phyloP scores from a whole-genome alignment of 345 rosid genomes.

The Erucastrum elatum region DNA sequence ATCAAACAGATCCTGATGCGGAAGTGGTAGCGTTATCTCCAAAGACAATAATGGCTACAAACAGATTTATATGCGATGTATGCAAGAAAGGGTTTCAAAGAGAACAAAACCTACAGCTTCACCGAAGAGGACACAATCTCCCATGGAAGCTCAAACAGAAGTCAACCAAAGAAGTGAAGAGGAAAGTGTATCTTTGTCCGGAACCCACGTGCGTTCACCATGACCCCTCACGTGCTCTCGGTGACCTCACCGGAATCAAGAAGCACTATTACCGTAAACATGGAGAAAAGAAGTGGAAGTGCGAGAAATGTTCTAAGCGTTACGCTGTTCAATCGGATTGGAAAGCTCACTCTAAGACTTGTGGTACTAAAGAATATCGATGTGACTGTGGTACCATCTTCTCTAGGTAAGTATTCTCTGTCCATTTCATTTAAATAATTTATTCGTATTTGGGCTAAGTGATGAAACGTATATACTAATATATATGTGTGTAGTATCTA shows the following conservation, averaged over 20 bases:
- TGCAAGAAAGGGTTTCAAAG: slow-evolving; percentile 91
- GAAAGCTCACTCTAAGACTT: slow-evolving; percentile 89
- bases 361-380: slow-evolving; percentile 81
- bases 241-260: slow-evolving; percentile 83
- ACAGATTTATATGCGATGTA: slow-evolving; percentile 85
- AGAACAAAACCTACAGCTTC: slow-evolving; percentile 83
- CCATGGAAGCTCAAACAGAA: slow-evolving; percentile 89
- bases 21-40: slow-evolving; percentile 89
- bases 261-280: slow-evolving; percentile 80
- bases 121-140: slow-evolving; percentile 85
- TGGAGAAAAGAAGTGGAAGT: slow-evolving; percentile 90
- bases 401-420: slow-evolving; percentile 60
- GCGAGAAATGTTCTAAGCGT: slow-evolving; percentile 76
- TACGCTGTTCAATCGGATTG: slow-evolving; percentile 88
- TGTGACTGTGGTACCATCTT: slow-evolving; percentile 92
- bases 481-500: slow-evolving; percentile 6
- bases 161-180: slow-evolving; percentile 73
- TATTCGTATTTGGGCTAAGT: slow-evolving; percentile 27
- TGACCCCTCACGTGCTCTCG: slow-evolving; percentile 79
- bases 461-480: slow-evolving; percentile 29
- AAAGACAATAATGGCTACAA: slow-evolving; percentile 85
- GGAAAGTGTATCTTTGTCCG: slow-evolving; percentile 82
- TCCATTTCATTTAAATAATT: slow-evolving; percentile 37
- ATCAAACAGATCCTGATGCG: slow-evolving; percentile 74
- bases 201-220: slow-evolving; percentile 90